Base-by-base conservation (phyloP, 2,329 filamentous ascomycete species). In the Pseudogymnoascus sp. region DNA sequence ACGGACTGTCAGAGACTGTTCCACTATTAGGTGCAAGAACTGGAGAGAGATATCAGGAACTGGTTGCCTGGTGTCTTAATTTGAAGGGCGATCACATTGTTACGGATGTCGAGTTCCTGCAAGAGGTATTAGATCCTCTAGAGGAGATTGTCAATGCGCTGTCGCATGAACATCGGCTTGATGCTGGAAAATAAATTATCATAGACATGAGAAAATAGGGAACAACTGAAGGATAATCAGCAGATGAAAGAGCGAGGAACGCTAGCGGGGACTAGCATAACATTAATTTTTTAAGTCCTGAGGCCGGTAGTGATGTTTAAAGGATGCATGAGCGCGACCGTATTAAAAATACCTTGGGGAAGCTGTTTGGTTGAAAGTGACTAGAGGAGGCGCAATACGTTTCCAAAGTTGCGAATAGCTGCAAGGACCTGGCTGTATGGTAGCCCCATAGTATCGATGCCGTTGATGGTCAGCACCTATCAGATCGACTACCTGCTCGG, bases 11-110 rank as follows among this genome's bases (percentile, higher is more conserved):
- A 15, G 50, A 26, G 29, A 60, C 23, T 38, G 44, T 33, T 33
- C 29, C 26, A 35, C 19, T 42, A 19, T 33, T 63, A 19, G 33
- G 46, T 19, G 31, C 31, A 33, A 63, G 19, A 19, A 42, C 40
- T 17, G 62, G 62, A 38, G 42, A 63, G 46, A 60, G 31, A 35
- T 63, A 63, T 23, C 46, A 29, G 19, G 15, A 21, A 13, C 15
- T 40, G 7, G 62, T 63, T 21, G 26, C 35, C 4, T 63, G 62
- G 62, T 60, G 62, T 40, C 33, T 63, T 19, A 38, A 33, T 15
- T 59, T 63, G 26, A 19, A 35, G 15, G 62, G 44, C 19, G 37
- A 63, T 38, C 7, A 42, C 31, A 38, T n/a, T 29, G 33, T 63
- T 21, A 60, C 7, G 26, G 38, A 42, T 42, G 38, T 17, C 17